Evolutionary conservation across 352 stramenopile species (phyloP), one percentile per base, ranked within the genome.

Genomic region (Globisporangium acanthophoron): DNA sequence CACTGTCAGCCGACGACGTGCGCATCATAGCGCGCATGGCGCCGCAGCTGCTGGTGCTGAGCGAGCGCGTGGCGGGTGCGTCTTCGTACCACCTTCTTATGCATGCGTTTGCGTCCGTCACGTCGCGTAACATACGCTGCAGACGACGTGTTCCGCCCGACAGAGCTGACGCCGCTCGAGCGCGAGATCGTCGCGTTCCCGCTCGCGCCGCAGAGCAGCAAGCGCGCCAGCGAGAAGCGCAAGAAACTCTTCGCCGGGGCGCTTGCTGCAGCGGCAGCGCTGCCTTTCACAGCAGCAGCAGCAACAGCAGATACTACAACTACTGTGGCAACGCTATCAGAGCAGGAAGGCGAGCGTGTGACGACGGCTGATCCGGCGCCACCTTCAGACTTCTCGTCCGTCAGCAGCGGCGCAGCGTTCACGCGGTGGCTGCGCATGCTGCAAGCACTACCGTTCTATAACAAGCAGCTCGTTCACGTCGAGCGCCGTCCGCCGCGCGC

Each of bases 401-500:
- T 33, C 37, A 39, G 41, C 18, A 40, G 33, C 15, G 13, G 21
- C 27, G 54, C 54, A 15, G 31, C 39, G 3, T 78, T 69, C 15
- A 78, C 64, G 0, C 69, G 56, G 16, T 81, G 78, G 51, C 33
- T 91, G 20, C 64, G 69, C 5, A 73, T 87, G 63, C 56, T 93
- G 52, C 67, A 70, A 21, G 53, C 65, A 27, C 56, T 86, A 45
- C 65, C 87, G 39, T 62, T 87, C 21, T 95, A 94, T 56, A 47
- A 70, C 33, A 64, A 83, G 24, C 90, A 97, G 54, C 80, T 96
- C 69, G 71, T 90, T 8, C 80, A 97, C 51, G 69, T 95, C 11
- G 79, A 97, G 56, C 73, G 64, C 21, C 68, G 85, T 0, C 56
- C 60, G 0, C 57, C 78, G 9, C 72, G 81, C 5, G 29, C 62